Evolutionary conservation across 441 rosid genomes (phyloP), one percentile per base, ranked within the genome.

Genomic region (Pelargonium citronellum): DNA sequence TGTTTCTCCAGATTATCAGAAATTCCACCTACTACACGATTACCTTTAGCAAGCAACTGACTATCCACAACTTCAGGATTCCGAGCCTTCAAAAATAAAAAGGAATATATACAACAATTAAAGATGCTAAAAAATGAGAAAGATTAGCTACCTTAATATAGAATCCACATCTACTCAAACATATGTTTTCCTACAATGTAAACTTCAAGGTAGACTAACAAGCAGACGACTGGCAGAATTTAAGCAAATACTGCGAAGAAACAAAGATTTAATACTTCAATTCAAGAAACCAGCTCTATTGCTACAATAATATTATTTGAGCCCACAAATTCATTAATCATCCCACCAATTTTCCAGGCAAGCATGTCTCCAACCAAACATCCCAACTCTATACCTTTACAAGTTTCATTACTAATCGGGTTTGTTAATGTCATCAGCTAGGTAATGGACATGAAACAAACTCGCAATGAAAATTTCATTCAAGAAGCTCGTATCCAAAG

Each of bases 61-160:
- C 81, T 72, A 74, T 72, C 78, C 67, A 84, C 90, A 66, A 75
- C 75, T 71, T 83, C 86, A 72, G 83, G 73, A 80, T 74, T 71
- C 68, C 83, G 84, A 81, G 49, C 83, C 99, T 90, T 73, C 72
- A 80, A 68, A 77, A 65, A 47, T n/a, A 78, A 47, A 69, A 74
- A 77, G 37, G 63, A 43, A 60, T 13, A 53, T 37, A 41, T 12
- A 60, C 57, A 41, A 16, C 67, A 3, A 68, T 57, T 37, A 57
- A 53, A 57, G 39, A 12, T 11, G 37, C 65, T 61, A 37, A 61
- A 61, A 61, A 37, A 61, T 61, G n/a, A 24, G 65, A 37, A n/a
- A 61, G 65, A 61, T 60, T 37, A 57, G 15, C 22, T 55, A 11
- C 30, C 13, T 57, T 17, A 57, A 17, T 17, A 2, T 24, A 30